Percentiles rank a stretch among this genome's conserved stretches.
Evolutionary conservation across 2,329 filamentous ascomycete genomes (phyloP).

Genomic region (Calonectria pteridis): DNA sequence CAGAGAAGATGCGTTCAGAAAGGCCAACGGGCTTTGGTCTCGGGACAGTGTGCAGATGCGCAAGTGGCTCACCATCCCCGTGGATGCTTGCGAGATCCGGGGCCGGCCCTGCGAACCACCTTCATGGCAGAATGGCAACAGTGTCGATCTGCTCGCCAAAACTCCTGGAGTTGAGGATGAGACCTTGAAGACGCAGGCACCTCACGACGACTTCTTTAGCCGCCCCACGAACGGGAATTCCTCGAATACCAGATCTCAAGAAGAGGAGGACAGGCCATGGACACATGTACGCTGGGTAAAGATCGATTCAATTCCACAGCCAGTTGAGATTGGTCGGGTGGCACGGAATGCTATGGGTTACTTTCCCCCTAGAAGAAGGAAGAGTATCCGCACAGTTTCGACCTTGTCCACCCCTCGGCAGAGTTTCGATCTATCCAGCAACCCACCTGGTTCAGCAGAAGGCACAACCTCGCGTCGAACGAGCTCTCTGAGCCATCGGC

Average conservation of each 20-base stretch:
- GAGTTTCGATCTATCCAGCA: constrained; percentile 71
- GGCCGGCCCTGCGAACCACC: constrained; percentile 76
- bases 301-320: constrained; percentile 75
- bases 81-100: constrained; percentile 89
- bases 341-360: constrained; percentile 86
- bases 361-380: constrained; percentile 91
- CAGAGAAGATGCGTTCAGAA: constrained; percentile 83
- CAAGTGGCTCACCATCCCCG: constrained; percentile 84
- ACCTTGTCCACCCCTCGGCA: constrained; percentile 75
- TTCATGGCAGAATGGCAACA: constrained; percentile 51
- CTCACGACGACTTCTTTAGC: constrained; percentile 58
- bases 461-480: constrained; percentile 55
- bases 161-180: constrained; percentile 55
- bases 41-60: constrained; percentile 90
- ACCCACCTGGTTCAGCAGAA: constrained; percentile 52
- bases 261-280: constrained; percentile 77
- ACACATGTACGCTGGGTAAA: constrained; percentile 91
- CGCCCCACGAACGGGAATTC: constrained; percentile 50
- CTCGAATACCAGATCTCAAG: constrained; percentile 38
- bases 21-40: constrained; percentile 94
- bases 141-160: constrained; percentile 64
- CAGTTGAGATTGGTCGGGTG: constrained; percentile 88
- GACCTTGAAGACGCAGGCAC: constrained; percentile 37
- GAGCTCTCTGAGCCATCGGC: constrained; percentile 55
- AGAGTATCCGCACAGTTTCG: constrained; percentile 78